phyloP scores from a whole-genome alignment of 352 stramenopile species.

The Hyaloperonospora arabidopsidis region DNA sequence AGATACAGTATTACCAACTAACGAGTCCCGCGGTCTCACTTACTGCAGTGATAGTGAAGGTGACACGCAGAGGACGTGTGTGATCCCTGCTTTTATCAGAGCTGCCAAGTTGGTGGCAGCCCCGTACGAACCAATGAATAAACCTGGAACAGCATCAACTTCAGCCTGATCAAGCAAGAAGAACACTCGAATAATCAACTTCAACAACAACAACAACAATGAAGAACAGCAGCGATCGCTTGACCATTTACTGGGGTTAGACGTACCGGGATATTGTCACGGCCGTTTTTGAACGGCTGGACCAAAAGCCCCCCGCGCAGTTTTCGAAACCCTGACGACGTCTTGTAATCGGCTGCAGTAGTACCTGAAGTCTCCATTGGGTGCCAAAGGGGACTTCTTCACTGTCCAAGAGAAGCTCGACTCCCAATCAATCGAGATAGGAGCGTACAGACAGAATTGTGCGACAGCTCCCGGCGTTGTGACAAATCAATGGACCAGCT shows the following conservation, averaged over 20 bases:
- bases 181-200: too few species aligned
- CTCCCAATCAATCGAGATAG: too few species aligned
- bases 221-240: neutral
- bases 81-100: constrained; percentile 36
- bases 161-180: constrained; percentile 15
- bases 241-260: constrained; percentile 1
- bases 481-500: too few species aligned
- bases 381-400: too few species aligned
- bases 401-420: too few species aligned
- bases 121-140: constrained; percentile 69
- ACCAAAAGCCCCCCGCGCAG: constrained; percentile 50
- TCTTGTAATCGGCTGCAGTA: too few species aligned
- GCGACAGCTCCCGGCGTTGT: too few species aligned
- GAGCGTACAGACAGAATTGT: too few species aligned
- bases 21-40: constrained; percentile 3
- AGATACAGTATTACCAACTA: neutral
- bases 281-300: constrained; percentile 32
- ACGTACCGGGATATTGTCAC: constrained; percentile 40
- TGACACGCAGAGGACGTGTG: constrained; percentile 56
- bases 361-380: too few species aligned
- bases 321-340: constrained; percentile 37
- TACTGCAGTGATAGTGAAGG: constrained; percentile 35
- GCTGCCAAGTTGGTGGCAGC: constrained; percentile 42
- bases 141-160: constrained; percentile 20
- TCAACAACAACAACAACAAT: too few species aligned